Evolutionary conservation across 2,329 filamentous ascomycete species (phyloP), one percentile per base, ranked within the genome.

Genomic region (Aciculosporium take): DNA sequence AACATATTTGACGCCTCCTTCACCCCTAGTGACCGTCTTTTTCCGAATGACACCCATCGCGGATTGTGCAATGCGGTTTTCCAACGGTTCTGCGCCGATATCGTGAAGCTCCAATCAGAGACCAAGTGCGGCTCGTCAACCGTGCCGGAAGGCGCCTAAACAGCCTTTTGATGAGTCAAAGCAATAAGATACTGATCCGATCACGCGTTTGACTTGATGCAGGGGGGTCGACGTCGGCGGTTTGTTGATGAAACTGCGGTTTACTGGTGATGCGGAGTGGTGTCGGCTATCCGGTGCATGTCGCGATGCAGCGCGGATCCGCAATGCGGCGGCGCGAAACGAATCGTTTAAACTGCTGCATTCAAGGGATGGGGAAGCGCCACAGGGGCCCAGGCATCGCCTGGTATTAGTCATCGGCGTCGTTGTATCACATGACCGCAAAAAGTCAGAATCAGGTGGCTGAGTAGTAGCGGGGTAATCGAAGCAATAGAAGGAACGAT

Each of bases 41-140:
- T 95, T 95, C 59, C 88, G 83, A 60, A 95, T 94, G 56, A 94
- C 83, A 53, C 87, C 88, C 89, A 95, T 95, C 15, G 34, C 7
- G 17, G 12, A 18, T 3, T 1, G 17, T 32, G 3, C 10, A 29
- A 29, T 24, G 21, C 10, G 24, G 33, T 31, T 10, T 4, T 17
- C 37, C 12, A 21, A 18, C 15, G 24, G 24, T 18, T 6, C 18
- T 18, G 29, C 28, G 32, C 10, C 42, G 27, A 21, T 21, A 35
- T 7, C 38, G 29, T 37, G 38, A 35, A 31, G 37, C 24, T 23
- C n/a, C n/a, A 36, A 15, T 20, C 32, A 28, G 24, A 7, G 20
- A 28, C 21, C 23, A 7, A 23, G 32, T 31, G 25, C 29, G 42
- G 39, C 35, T 27, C 8, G 17, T 24, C 3, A 4, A 43, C 28